A percentile compares a stretch with the other conserved stretches of the same genome.
These are phyloP conservation scores for Sechiopsis laciniata DNA, from an alignment of 306 rosid species.

Conservation along the genomic window DNA sequence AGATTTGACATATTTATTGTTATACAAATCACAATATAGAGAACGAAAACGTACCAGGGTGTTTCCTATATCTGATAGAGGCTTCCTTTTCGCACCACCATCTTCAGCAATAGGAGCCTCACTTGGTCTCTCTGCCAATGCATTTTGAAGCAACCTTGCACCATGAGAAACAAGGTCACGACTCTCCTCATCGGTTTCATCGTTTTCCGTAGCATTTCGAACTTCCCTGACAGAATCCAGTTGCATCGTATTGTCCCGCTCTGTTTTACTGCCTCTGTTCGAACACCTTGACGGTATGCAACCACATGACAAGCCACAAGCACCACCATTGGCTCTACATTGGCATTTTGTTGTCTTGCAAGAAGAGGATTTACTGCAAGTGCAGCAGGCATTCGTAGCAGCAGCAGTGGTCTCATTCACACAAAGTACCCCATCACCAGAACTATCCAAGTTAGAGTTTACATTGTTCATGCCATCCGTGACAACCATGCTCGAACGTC, in stretches of 20 bases:
- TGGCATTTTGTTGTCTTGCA: conserved; percentile 73
- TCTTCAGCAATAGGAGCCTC: conserved; percentile 35
- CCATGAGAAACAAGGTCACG: conserved; percentile 61
- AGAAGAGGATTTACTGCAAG: conserved; percentile 55
- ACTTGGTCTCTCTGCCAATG: conserved; percentile 44
- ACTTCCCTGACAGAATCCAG: conserved; percentile 26
- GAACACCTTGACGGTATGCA: conserved; percentile 52
- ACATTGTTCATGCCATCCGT: conserved; percentile 25
- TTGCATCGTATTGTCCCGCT: conserved; percentile 24
- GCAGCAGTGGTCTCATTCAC: not conserved
- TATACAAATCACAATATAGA: too few relatives aligned
- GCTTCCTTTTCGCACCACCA: conserved; percentile 41
- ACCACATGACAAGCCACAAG: conserved; percentile 56
- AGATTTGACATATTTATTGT: too few relatives aligned
- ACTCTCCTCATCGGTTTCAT: conserved; percentile 36
- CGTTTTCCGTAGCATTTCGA: conserved; percentile 28
- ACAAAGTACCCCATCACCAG: conserved; percentile 28
- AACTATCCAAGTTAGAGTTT: conserved; percentile 29
- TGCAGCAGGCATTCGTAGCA: conserved; percentile 46
- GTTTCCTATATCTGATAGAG: conserved; percentile 85
- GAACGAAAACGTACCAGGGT: conserved; percentile 38
- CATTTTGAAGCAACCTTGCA: conserved; percentile 67
- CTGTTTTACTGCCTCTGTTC: conserved; percentile 40
- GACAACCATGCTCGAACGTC: conserved; percentile 29
- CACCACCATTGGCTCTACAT: conserved; percentile 44